These are phyloP conservation scores for Debaryomycetaceae sp. DNA, from an alignment of 1,139 yeast species.

Conservation along the genomic window DNA sequence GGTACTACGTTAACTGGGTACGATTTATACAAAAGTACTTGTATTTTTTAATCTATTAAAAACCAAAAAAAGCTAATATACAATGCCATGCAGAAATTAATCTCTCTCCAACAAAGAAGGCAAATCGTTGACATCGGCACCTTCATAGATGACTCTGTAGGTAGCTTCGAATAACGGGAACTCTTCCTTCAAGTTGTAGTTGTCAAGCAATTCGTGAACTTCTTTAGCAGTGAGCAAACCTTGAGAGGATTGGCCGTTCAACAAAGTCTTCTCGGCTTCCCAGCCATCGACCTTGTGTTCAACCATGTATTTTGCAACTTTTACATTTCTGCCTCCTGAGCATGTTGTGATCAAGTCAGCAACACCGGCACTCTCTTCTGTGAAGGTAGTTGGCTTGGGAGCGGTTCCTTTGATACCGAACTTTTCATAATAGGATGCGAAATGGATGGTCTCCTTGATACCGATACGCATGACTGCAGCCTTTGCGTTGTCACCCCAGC, in stretches of 20 bases:
- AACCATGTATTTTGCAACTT: conserved; percentile 62
- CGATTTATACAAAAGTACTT: too few species aligned
- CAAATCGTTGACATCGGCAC: conserved; percentile 59
- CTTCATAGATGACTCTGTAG: conserved; percentile 74
- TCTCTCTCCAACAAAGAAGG: conserved; percentile 55
- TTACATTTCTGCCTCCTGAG: conserved; percentile 49
- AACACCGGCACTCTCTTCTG: conserved; percentile 49
- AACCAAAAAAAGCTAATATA: conserved; percentile 1
- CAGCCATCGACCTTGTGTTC: conserved; percentile 66
- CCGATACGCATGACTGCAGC: conserved; percentile 51
- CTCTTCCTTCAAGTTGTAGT: conserved; percentile 58
- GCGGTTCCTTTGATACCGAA: conserved; percentile 42
- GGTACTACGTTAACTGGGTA: too few species aligned
- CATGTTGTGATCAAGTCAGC: conserved; percentile 51
- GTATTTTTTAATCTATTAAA: neutral
- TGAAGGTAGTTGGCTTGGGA: conserved; percentile 37
- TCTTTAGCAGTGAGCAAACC: conserved; percentile 88
- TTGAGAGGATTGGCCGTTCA: conserved; percentile 94
- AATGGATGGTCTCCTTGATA: conserved; percentile 41
- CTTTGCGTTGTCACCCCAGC: conserved; percentile 53
- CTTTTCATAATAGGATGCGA: conserved; percentile 39
- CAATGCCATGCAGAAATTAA: conserved; percentile 1
- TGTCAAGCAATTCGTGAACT: conserved; percentile 76
- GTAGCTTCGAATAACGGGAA: conserved; percentile 89
- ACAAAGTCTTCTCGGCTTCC: conserved; percentile 75